A percentile compares a stretch with the other conserved stretches of the same genome.
These are phyloP conservation scores for Lodderomyces theae DNA, from an alignment of 1,139 yeast genomes.

Conservation along the genomic window DNA sequence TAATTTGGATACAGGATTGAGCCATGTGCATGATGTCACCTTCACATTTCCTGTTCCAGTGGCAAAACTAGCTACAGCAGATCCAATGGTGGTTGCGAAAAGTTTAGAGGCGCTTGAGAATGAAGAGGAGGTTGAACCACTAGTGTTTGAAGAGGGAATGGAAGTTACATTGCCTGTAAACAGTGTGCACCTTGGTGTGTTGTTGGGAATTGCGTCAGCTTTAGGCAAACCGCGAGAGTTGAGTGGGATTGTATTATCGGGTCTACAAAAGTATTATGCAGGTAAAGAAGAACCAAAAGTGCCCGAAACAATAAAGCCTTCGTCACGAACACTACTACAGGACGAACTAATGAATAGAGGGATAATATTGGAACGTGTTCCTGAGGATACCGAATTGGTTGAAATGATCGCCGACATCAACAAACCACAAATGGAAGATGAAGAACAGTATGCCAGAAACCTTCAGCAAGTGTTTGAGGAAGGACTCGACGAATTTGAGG, in stretches of 20 bases:
- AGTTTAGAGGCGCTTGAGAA: constrained; percentile 13
- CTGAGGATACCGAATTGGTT: constrained; percentile 9
- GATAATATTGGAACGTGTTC: constrained; percentile 6
- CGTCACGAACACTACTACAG: constrained; percentile 11
- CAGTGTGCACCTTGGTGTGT: constrained; percentile 28
- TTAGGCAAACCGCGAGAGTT: constrained; percentile 14
- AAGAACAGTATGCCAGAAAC: constrained; percentile 9
- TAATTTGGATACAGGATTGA: constrained; percentile 6
- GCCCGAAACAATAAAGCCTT: constrained; percentile 2
- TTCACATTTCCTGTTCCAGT: constrained; percentile 16
- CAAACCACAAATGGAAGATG: constrained; percentile 5
- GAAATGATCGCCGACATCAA: constrained; percentile 5
- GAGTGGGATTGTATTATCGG: constrained; percentile 42
- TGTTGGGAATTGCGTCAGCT: constrained; percentile 49
- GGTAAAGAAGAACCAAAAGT: constrained; percentile 4
- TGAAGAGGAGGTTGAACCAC: constrained; percentile 5
- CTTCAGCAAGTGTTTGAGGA: constrained; percentile 10
- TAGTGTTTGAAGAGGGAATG: constrained; percentile 27
- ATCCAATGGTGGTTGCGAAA: constrained; percentile 9
- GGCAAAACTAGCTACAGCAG: constrained; percentile 18
- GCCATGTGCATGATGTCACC: constrained; percentile 11
- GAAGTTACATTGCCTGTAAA: constrained; percentile 34
- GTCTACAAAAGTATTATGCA: constrained; percentile 28
- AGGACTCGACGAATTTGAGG: constrained; percentile 6
- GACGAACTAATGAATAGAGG: constrained; percentile 11